A percentile compares a stretch with the other conserved stretches of the same genome.
Conservation (phyloP, 345 rosid species). For the Punica granatum region DNA sequence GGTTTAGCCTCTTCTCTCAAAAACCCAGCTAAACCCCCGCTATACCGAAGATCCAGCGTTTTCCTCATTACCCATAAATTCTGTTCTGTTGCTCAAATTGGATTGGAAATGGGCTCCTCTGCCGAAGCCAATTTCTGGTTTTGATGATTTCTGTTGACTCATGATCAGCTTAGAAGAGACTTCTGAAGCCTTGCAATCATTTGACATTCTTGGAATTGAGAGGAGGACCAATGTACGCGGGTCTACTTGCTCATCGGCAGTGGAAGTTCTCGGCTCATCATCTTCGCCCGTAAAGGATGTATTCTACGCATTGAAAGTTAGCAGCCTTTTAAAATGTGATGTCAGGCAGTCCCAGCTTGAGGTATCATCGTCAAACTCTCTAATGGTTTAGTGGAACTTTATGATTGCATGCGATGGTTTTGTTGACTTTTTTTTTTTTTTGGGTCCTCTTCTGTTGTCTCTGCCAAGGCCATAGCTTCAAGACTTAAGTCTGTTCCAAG, state of each 20-base stretch:
- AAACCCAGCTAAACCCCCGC: background rate
- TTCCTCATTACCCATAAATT: background rate
- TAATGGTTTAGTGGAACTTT: background rate
- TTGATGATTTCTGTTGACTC: background rate
- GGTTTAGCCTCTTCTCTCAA: conserved; percentile 27
- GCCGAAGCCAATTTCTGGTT: background rate
- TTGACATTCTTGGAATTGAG: conserved; percentile 66
- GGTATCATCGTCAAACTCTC: conserved; percentile 30
- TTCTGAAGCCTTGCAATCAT: conserved; percentile 69
- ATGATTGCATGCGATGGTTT: background rate
- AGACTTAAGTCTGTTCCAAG: conserved; percentile 55
- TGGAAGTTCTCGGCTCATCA: conserved; percentile 40
- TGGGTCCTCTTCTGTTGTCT: conserved; percentile 1
- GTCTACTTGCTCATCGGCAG: conserved; percentile 40
- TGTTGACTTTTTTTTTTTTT: background rate
- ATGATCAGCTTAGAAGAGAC: conserved; percentile 61
- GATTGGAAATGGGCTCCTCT: background rate
- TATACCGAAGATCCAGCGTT: background rate
- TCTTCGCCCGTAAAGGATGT: conserved; percentile 57
- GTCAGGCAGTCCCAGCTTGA: conserved; percentile 33
- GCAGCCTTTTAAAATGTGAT: conserved; percentile 53
- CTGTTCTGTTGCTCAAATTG: background rate
- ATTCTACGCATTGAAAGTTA: conserved; percentile 63
- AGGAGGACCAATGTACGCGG: conserved; percentile 39
- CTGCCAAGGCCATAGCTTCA: conserved; percentile 47